Conservation (phyloP, 352 stramenopile genomes). For the Lagenidium giganteum region DNA sequence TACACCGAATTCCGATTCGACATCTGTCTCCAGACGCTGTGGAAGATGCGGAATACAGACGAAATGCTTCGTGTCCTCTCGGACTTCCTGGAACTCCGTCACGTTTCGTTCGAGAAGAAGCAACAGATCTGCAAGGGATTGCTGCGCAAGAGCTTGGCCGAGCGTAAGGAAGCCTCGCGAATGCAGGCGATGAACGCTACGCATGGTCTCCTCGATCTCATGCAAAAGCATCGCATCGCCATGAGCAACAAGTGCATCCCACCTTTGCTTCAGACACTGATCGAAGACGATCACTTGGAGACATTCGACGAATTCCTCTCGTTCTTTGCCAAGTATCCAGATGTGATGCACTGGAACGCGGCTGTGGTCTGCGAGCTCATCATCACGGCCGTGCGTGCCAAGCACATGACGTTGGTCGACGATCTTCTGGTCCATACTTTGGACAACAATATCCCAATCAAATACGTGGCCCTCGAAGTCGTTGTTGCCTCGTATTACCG, state of each 20-base stretch:
- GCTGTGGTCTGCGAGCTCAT: constrained; percentile 65
- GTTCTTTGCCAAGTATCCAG: constrained; percentile 41
- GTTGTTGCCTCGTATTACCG: constrained; percentile 72
- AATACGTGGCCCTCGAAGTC: constrained; percentile 69
- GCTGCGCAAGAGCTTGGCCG: constrained; percentile 37
- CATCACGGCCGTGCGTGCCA: constrained; percentile 38
- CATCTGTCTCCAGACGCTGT: constrained; percentile 58
- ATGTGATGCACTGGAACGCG: constrained; percentile 55
- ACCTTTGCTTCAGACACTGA: constrained; percentile 32
- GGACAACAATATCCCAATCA: constrained; percentile 60
- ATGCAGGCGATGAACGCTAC: constrained; percentile 26
- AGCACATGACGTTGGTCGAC: constrained; percentile 51
- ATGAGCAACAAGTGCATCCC: constrained; percentile 45
- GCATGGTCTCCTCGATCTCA: constrained; percentile 44
- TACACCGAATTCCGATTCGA: constrained; percentile 66
- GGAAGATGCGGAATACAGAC: constrained; percentile 27
- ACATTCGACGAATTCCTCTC: constrained; percentile 31
- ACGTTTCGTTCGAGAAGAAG: constrained; percentile 35
- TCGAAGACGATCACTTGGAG: constrained; percentile 21
- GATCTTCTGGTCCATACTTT: constrained; percentile 55
- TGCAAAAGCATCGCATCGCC: constrained; percentile 49
- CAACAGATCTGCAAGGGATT: constrained; percentile 58
- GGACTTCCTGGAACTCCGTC: constrained; percentile 34
- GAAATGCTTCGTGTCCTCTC: constrained; percentile 56
- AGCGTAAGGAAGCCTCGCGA: constrained; percentile 29